Base-by-base conservation (phyloP, 2,329 filamentous ascomycete species). In the Zymoseptoria brevis region DNA sequence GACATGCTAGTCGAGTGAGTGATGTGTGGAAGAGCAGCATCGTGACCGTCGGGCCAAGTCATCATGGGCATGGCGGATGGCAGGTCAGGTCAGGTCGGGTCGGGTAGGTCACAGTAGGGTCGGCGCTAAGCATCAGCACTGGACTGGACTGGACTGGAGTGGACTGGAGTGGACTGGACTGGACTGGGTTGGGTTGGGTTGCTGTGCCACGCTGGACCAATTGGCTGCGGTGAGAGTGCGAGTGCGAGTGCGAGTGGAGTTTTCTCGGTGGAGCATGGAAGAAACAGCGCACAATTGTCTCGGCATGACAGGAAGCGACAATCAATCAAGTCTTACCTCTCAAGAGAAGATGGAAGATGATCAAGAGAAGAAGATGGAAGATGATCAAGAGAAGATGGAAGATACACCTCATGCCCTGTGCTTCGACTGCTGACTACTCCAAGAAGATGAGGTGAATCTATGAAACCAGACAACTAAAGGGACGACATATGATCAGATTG, bases 1-100 rank as follows among this genome's bases (percentile, higher is more conserved):
- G 66, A 60, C 66, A 67, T 67, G 57, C 55, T 22, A 54, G 45
- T 54, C 54, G 49, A 6, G 60, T 48, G 50, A 54, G 57, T 62
- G 6, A 4, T 45, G 35, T 52, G 53, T 41, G 64, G 61, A 9
- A 66, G 61, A 24, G 64, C 63, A 49, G 48, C 49, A 56, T 65
- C 62, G 29, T 45, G 35, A 16, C 35, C 35, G 35, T 45, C 35
- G 35, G 35, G 35, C 35, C 35, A 45, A n/a, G 35, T 45, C 35
- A 45, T 45, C 35, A 45, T 45, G 35, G 35, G 35, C 35, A 45
- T 45, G 35, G 35, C 35, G 13, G 35, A 45, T 45, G 35, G 35
- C 35, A 41, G 35, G 35, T 41, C 22, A 24, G 22, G 22, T n/a
- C n/a, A n/a, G n/a, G n/a, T n/a, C n/a, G n/a, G n/a, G n/a, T n/a